phyloP scores from a whole-genome alignment of 23 red algal species.

The Gracilaria domingensis region DNA sequence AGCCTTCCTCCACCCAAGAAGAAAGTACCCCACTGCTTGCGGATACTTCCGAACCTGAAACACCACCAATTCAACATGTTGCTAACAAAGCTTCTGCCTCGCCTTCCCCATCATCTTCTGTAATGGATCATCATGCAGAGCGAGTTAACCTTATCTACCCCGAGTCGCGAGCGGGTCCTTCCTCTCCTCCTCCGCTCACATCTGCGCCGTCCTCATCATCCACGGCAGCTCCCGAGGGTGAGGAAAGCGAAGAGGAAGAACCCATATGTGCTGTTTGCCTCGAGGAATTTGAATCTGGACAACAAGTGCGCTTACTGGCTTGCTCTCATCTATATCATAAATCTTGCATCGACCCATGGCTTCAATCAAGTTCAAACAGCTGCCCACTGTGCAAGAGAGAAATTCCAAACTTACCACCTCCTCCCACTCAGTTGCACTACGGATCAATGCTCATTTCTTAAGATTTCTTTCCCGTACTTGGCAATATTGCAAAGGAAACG shows the following conservation, averaged over 20 bases:
- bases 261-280: constrained; percentile 81
- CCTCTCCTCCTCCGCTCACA: not conserved
- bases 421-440: constrained; percentile 71
- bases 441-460: constrained; percentile 62
- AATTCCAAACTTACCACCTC: constrained; percentile 77
- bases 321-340: constrained; percentile 94
- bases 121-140: constrained; percentile 10
- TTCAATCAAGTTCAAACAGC: constrained; percentile 75
- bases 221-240: constrained; percentile 21
- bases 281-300: constrained; percentile 84
- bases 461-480: constrained; percentile 3
- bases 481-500: not conserved
- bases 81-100: not conserved
- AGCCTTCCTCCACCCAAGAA: not conserved
- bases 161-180: constrained; percentile 1
- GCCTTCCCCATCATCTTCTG: constrained; percentile 30
- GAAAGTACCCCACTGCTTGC: not conserved
- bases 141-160: not conserved
- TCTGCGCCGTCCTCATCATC: constrained; percentile 17
- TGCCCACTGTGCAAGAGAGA: constrained; percentile 97
- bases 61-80: constrained; percentile 5
- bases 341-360: constrained; percentile 98
- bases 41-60: not conserved
- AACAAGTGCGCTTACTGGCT: constrained; percentile 82
- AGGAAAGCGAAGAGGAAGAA: constrained; percentile 68